phyloP scores from a whole-genome alignment of 352 stramenopile genomes.

The Globisporangium heterothallicum region DNA sequence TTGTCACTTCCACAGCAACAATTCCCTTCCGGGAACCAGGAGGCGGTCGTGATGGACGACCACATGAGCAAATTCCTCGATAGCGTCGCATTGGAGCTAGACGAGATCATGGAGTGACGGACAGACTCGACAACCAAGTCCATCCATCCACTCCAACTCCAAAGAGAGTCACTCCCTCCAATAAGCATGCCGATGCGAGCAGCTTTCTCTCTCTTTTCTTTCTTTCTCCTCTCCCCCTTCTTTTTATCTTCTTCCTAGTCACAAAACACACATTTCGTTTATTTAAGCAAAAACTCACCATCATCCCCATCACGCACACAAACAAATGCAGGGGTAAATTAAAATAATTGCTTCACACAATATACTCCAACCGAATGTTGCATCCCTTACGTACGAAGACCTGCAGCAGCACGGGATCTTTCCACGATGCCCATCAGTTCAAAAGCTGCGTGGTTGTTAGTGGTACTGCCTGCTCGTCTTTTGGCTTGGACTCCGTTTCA shows the following conservation, averaged over 20 bases:
- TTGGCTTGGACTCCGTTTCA: constrained; percentile 2
- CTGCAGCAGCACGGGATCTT: no score
- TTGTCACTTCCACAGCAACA: neutral
- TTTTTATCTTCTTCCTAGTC: neutral
- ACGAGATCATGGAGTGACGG: constrained; percentile 63
- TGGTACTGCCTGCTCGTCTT: neutral
- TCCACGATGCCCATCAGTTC: no score
- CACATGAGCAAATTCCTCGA: constrained; percentile 82
- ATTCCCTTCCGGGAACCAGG: neutral
- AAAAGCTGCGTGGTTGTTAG: no score
- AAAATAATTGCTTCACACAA: no score
- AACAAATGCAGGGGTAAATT: constrained; percentile 1
- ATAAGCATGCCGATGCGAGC: no score
- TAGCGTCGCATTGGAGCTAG: constrained; percentile 72
- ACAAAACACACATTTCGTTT: neutral
- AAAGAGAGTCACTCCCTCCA: no score
- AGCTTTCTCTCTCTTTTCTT: no score
- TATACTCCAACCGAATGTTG: no score
- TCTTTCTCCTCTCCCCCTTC: no score
- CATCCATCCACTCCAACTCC: neutral
- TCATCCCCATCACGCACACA: neutral
- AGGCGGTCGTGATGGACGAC: constrained; percentile 35
- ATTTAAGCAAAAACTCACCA: neutral
- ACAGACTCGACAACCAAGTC: no score
- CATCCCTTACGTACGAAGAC: no score